phyloP scores from a whole-genome alignment of 768 basidiomycete genomes.

The Sutorius australiensis region DNA sequence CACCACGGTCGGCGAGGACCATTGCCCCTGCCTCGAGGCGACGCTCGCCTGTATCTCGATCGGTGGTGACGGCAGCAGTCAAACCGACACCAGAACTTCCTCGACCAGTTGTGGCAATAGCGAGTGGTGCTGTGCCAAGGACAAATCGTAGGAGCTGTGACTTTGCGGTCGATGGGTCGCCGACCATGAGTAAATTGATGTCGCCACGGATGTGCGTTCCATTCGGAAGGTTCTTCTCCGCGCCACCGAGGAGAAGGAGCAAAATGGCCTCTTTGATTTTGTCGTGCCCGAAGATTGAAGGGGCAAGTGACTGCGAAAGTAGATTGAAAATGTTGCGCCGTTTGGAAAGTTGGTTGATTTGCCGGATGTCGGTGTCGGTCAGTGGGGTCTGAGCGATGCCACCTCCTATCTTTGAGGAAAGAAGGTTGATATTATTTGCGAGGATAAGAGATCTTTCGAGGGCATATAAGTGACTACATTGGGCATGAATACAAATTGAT shows the following conservation, averaged over 20 bases:
- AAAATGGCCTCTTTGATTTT: conserved; percentile 93
- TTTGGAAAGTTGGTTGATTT: conserved; percentile 91
- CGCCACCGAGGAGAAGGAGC: conserved; percentile 89
- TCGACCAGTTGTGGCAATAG: conserved; percentile 96
- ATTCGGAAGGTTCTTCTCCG: conserved; percentile 96
- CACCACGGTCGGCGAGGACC: conserved; percentile 98
- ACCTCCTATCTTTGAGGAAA: conserved; percentile 92
- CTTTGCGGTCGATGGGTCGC: conserved; percentile 98
- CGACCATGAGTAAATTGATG: conserved; percentile 99
- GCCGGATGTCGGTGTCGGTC: conserved; percentile 91
- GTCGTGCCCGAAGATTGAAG: conserved; percentile 95
- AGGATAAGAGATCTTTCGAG: conserved; percentile 77
- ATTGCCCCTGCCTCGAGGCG: conserved; percentile 97
- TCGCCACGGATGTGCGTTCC: conserved; percentile 99
- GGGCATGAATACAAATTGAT: conserved; percentile 10
- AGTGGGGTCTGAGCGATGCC: conserved; percentile 91
- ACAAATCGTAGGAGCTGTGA: conserved; percentile 95
- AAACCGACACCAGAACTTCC: conserved; percentile 99
- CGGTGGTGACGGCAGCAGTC: conserved; percentile 97
- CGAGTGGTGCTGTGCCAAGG: conserved; percentile 90
- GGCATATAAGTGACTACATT: conserved; percentile 8
- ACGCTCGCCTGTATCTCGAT: conserved; percentile 96
- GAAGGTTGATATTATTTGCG: conserved; percentile 91
- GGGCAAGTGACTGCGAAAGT: conserved; percentile 91
- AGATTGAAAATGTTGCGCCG: conserved; percentile 82